These are phyloP conservation scores for Mycena filopes DNA, from an alignment of 768 basidiomycete species.

Conservation along the genomic window DNA sequence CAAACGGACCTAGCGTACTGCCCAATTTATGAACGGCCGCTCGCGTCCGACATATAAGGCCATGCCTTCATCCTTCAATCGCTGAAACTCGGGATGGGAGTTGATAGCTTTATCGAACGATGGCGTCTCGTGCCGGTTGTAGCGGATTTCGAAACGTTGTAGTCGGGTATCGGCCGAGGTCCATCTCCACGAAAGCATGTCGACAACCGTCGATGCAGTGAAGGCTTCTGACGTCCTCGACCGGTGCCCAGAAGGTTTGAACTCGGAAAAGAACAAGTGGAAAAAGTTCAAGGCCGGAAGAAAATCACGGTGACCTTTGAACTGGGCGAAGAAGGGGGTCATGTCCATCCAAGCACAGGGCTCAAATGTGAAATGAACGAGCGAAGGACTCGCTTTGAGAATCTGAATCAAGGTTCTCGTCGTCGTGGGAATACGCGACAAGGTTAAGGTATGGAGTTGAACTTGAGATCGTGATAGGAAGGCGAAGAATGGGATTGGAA, in stretches of 20 bases:
- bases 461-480: not conserved
- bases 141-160: too few species aligned
- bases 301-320: not conserved
- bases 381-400: not conserved
- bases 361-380: not conserved
- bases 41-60: too few species aligned
- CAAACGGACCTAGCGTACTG: too few species aligned
- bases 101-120: too few species aligned
- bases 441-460: not conserved
- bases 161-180: not conserved
- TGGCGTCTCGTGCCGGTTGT: not conserved
- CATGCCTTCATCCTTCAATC: too few species aligned
- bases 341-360: not conserved
- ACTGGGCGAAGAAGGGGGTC: not conserved
- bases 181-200: slow-evolving; percentile 31
- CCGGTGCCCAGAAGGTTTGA: not conserved
- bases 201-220: not conserved
- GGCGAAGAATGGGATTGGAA: not conserved
- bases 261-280: not conserved
- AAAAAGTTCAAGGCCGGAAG: slow-evolving; percentile 1
- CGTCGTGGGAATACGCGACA: not conserved
- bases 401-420: not conserved
- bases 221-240: rapidly evolving
- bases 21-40: too few species aligned
- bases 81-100: too few species aligned